Conservation (phyloP, 176 grass and related monocot genomes). For the Urochloa ruziziensis region DNA sequence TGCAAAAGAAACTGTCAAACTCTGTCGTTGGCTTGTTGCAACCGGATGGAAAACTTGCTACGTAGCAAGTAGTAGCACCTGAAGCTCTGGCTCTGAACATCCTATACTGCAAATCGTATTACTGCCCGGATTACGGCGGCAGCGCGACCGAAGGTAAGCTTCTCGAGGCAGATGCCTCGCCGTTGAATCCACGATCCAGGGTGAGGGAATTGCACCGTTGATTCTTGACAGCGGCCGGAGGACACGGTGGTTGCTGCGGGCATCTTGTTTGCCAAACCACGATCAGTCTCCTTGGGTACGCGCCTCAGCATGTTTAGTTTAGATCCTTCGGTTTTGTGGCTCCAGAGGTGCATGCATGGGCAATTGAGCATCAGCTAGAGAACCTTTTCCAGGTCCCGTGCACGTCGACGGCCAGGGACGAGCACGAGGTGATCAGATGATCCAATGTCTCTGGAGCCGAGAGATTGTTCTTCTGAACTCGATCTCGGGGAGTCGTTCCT, state of each 20-base stretch:
- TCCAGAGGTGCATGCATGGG: slow-evolving; percentile 25
- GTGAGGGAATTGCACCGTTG: background rate
- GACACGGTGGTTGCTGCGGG: background rate
- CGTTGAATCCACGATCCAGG: background rate
- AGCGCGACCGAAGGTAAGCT: background rate
- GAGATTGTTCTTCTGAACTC: background rate
- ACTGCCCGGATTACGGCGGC: background rate
- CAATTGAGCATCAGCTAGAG: background rate
- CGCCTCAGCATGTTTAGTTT: background rate
- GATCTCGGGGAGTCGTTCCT: background rate
- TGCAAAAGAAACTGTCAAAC: background rate
- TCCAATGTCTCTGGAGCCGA: slow-evolving; percentile 25
- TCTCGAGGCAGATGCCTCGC: background rate
- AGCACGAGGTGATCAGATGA: background rate
- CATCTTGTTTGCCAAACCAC: background rate
- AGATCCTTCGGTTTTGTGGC: background rate
- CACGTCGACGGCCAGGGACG: background rate
- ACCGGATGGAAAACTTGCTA: too few species aligned
- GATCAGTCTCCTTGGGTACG: background rate
- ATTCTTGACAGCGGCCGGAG: background rate
- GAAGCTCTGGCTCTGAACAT: background rate
- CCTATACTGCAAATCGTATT: background rate
- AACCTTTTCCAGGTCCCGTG: background rate
- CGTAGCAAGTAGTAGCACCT: too few species aligned
- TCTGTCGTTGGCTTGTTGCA: too few species aligned